phyloP scores from a whole-genome alignment of 192 early-diverging fungal genomes.

The Chytriomyces sp. region DNA sequence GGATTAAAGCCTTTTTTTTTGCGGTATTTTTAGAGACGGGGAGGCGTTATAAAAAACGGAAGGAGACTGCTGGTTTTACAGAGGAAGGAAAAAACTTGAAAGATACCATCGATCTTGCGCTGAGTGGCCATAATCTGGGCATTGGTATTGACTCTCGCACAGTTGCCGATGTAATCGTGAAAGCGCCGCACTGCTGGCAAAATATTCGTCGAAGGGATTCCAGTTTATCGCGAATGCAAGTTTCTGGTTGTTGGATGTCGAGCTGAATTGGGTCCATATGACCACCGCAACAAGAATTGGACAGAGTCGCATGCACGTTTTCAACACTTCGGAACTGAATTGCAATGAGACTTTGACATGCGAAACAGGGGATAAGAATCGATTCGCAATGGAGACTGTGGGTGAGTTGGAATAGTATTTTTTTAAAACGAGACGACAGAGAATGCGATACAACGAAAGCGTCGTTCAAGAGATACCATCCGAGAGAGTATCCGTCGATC shows the following conservation, averaged over 20 bases:
- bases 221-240: no score
- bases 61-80: neutral
- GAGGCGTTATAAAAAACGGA: neutral
- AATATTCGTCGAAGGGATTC: neutral
- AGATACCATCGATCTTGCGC: neutral
- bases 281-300: neutral
- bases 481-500: neutral
- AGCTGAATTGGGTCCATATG: no score
- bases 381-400: neutral
- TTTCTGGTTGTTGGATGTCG: no score
- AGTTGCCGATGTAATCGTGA: neutral
- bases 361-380: neutral
- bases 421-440: neutral
- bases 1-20: neutral
- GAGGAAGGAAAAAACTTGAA: neutral
- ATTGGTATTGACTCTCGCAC: neutral
- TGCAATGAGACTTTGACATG: neutral
- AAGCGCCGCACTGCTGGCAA: neutral
- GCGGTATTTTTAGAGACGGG: neutral
- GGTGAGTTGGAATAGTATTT: neutral
- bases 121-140: neutral
- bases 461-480: neutral
- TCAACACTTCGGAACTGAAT: neutral
- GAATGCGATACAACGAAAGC: neutral
- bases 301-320: neutral